Conservation (phyloP, 2,329 filamentous ascomycete species). For the Alternaria triticina region DNA sequence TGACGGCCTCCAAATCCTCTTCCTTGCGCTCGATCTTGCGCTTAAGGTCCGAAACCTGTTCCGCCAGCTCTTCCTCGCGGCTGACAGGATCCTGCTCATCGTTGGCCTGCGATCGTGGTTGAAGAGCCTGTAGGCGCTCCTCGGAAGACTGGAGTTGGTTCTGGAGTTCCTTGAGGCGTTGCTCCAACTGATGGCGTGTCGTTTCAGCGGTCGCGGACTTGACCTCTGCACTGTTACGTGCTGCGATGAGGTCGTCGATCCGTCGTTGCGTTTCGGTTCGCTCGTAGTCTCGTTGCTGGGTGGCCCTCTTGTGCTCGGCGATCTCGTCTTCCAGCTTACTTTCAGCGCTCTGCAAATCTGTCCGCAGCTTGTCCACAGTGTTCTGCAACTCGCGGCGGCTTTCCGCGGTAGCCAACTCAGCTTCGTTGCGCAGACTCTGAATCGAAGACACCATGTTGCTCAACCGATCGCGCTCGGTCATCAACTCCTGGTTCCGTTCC, state of each 20-base stretch:
- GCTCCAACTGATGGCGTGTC: conserved; percentile 85
- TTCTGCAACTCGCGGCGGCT: conserved; percentile 78
- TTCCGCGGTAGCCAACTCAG: conserved; percentile 83
- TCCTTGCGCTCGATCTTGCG: conserved; percentile 83
- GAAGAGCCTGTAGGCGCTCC: conserved; percentile 81
- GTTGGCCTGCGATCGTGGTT: conserved; percentile 71
- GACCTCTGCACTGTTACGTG: conserved; percentile 80
- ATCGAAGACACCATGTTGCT: conserved; percentile 83
- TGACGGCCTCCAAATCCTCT: conserved; percentile 80
- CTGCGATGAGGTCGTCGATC: conserved; percentile 88
- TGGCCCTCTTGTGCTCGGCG: conserved; percentile 82
- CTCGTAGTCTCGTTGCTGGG: conserved; percentile 88
- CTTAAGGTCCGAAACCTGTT: conserved; percentile 85
- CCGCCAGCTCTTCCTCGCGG: conserved; percentile 77
- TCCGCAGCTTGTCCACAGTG: conserved; percentile 78
- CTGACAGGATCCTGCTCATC: conserved; percentile 64
- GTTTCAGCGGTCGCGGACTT: conserved; percentile 88
- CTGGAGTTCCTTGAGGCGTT: conserved; percentile 84
- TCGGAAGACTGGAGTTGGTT: conserved; percentile 89
- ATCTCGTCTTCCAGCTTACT: conserved; percentile 82
- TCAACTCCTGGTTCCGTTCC: conserved; percentile 84
- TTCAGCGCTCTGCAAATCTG: conserved; percentile 78
- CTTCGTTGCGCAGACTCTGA: conserved; percentile 90
- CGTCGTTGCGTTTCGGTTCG: conserved; percentile 85
- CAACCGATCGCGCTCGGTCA: conserved; percentile 83